These are phyloP conservation scores for Trypanosoma brucei DNA, from an alignment of 208 protist species.

Conservation along the genomic window DNA sequence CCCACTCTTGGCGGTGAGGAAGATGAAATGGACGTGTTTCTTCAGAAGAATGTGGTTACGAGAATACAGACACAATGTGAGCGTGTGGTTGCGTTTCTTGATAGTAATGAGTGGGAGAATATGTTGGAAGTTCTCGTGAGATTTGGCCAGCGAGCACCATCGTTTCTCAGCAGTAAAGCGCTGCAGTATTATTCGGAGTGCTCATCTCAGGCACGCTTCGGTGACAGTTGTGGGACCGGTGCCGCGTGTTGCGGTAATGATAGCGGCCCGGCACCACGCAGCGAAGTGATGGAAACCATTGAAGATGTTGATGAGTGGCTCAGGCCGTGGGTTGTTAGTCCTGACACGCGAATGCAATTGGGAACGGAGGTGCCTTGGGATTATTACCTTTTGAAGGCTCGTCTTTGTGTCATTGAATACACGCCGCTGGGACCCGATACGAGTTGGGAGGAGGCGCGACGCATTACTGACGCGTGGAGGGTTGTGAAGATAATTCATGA, in stretches of 20 bases:
- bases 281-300: slow-evolving; percentile 21
- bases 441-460: slow-evolving; percentile 32
- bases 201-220: not conserved
- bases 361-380: slow-evolving; percentile 75
- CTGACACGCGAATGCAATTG: slow-evolving; percentile 18
- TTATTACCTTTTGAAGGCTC: slow-evolving; percentile 63
- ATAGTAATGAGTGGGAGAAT: slow-evolving; percentile 35
- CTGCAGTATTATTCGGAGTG: slow-evolving; percentile 24
- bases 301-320: slow-evolving; percentile 51
- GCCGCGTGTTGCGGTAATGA: not conserved
- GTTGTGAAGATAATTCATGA: slow-evolving; percentile 37
- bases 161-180: slow-evolving; percentile 41
- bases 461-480: slow-evolving; percentile 27
- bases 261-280: not conserved
- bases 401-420: slow-evolving; percentile 21
- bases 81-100: slow-evolving; percentile 59
- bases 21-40: slow-evolving; percentile 27
- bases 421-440: slow-evolving; percentile 14
- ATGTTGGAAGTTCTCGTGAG: slow-evolving; percentile 32
- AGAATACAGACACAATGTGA: slow-evolving; percentile 71
- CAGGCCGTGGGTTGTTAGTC: slow-evolving; percentile 34
- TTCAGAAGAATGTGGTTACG: slow-evolving; percentile 43
- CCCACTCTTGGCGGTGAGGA: slow-evolving; percentile 34
- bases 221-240: slow-evolving; percentile 18
- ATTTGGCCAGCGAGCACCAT: slow-evolving; percentile 22